phyloP scores from a whole-genome alignment of 352 stramenopile genomes.

The Globisporangium irregulare region DNA sequence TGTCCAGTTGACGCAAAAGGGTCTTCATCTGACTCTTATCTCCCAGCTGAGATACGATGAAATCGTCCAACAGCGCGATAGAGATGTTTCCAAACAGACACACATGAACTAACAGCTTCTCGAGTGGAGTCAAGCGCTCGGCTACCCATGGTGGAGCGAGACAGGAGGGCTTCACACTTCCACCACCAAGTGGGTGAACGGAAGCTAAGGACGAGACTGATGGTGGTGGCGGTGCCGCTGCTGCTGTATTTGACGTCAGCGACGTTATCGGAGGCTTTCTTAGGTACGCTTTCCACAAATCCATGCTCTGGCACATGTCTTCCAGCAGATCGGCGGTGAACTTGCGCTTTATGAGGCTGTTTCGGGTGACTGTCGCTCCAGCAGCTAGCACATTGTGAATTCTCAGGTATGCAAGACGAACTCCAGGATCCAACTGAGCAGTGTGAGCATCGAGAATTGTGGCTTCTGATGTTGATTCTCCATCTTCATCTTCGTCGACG shows the following conservation, averaged over 20 bases:
- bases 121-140: conserved; percentile 21
- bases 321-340: conserved; percentile 14
- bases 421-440: conserved; percentile 5
- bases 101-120: conserved; percentile 30
- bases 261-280: neutral
- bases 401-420: conserved; percentile 14
- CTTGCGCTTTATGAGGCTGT: neutral
- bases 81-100: conserved; percentile 29
- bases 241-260: neutral
- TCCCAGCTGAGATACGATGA: conserved; percentile 28
- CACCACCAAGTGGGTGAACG: conserved; percentile 6
- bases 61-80: conserved; percentile 19
- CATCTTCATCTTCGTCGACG: neutral
- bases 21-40: neutral
- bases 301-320: conserved; percentile 29
- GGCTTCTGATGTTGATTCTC: neutral
- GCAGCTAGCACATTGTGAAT: conserved; percentile 23
- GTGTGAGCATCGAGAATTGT: neutral
- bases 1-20: conserved; percentile 17
- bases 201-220: neutral
- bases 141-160: conserved; percentile 25
- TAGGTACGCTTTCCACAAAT: conserved; percentile 31
- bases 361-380: neutral
- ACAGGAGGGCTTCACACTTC: neutral
- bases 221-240: neutral